These are phyloP conservation scores for Solanum gracilifrons DNA, from an alignment of 257 asterid species.

Conservation along the genomic window DNA sequence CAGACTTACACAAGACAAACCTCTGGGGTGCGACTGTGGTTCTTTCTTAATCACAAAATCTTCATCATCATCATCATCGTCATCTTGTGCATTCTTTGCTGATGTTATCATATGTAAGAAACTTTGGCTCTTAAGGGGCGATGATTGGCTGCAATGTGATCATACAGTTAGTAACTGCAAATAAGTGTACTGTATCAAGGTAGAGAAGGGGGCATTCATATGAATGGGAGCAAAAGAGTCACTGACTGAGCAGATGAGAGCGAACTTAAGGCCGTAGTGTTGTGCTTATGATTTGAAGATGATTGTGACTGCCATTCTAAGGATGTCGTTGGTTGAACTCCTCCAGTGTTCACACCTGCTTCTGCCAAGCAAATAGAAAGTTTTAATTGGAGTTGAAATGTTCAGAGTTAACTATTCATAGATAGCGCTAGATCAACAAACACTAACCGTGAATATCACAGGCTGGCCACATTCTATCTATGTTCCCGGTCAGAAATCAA, in stretches of 20 bases:
- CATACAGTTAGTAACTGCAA: not conserved
- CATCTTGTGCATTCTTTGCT: conserved; percentile 56
- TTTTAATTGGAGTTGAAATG: not conserved
- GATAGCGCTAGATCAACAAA: not conserved
- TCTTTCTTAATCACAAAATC: conserved; percentile 63
- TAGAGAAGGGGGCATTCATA: not conserved
- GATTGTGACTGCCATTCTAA: conserved; percentile 61
- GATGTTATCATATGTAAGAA: conserved; percentile 74
- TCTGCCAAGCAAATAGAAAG: conserved; percentile 24
- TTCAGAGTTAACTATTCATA: not conserved
- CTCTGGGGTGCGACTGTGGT: conserved; percentile 48
- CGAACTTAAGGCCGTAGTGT: conserved; percentile 41
- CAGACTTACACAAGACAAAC: conserved; percentile 19
- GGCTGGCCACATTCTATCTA: not conserved
- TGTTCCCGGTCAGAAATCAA: not conserved
- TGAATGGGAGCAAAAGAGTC: not conserved
- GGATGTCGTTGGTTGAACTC: conserved; percentile 46
- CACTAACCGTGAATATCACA: not conserved
- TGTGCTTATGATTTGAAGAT: conserved; percentile 41
- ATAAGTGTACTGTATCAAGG: not conserved
- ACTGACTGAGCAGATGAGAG: conserved; percentile 77
- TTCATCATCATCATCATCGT: conserved; percentile 59
- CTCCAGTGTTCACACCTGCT: conserved; percentile 46
- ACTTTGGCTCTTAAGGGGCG: conserved; percentile 53
- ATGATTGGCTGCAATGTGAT: conserved; percentile 47